Conservation (phyloP, 345 rosid genomes). For the Lepidium aucheri region DNA sequence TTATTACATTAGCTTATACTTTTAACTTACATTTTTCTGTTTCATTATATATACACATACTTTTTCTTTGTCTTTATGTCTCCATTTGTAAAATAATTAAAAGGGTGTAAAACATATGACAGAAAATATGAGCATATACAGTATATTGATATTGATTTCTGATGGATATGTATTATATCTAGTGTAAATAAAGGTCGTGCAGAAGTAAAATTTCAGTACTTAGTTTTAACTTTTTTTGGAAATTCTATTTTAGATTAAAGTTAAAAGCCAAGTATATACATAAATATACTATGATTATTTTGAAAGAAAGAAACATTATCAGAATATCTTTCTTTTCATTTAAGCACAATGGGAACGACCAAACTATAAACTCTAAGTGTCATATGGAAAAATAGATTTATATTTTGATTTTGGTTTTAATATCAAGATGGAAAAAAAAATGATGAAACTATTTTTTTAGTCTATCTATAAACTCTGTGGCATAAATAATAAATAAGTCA, state of each 20-base stretch:
- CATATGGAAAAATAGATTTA: no score
- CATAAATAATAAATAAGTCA: not conserved
- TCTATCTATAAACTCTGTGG: not conserved
- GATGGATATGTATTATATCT: not conserved
- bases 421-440: not conserved
- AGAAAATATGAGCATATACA: no score
- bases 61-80: not conserved
- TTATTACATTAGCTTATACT: constrained; percentile 9
- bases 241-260: not conserved
- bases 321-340: not conserved
- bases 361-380: no score
- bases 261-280: not conserved
- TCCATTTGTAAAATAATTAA: not conserved
- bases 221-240: not conserved
- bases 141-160: not conserved
- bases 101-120: no score
- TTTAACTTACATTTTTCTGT: constrained; percentile 6
- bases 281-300: not conserved
- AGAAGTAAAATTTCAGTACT: not conserved
- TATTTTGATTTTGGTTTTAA: no score
- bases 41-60: not conserved
- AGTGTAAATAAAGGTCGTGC: not conserved
- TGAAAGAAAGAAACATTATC: not conserved
- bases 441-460: not conserved
- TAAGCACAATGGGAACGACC: no score